Base-by-base conservation (phyloP, 176 grass and related monocot genomes). In the Panicum miliaceum region DNA sequence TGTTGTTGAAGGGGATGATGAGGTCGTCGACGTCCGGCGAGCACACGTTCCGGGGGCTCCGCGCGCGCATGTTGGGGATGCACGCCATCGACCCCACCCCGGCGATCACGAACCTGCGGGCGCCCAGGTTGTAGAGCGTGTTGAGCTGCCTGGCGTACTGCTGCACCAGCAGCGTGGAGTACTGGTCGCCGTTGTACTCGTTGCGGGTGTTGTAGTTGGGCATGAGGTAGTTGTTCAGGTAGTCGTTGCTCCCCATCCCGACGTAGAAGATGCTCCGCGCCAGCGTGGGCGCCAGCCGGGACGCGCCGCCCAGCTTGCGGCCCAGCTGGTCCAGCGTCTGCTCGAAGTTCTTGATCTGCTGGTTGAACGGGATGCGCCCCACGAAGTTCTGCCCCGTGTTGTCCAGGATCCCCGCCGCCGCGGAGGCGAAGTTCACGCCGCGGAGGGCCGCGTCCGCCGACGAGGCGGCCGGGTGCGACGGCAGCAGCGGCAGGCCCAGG, bases 341-440 rank as follows among this genome's bases (percentile, higher is more conserved):
- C 89, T 99, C 25, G 68, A 99, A 99, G 86, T 99, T 96, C 87
- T 92, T 93, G 91, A 99, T 99, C 93, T 99, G 96, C 64, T 86
- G 50, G 64, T 92, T 82, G 89, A 99, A 99, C 32, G 96, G 96
- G 81, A 82, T 96, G 12, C 96, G 90, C 0, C 89, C 91, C 8
- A 94, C 96, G 54, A 95, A 98, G 90, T 98, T 93, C 78, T 81
- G 93, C 11, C 96, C 96, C 8, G 96, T 98, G 87, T 87, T 65
- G 88, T 98, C 96, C 14, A 98, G 84, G 83, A 95, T 98, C 12
- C 96, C 96, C 2, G 91, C 87, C 12, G 96, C 96, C 5, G 96
- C 96, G 0, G 96, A 95, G 3, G 96, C 96, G 71, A 92, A 99
- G 93, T 99, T 99, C 82, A 96, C 93, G 8, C 96, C 96, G 53